phyloP scores from a whole-genome alignment of 176 grass and related monocot species.

The Lolium perenne region DNA sequence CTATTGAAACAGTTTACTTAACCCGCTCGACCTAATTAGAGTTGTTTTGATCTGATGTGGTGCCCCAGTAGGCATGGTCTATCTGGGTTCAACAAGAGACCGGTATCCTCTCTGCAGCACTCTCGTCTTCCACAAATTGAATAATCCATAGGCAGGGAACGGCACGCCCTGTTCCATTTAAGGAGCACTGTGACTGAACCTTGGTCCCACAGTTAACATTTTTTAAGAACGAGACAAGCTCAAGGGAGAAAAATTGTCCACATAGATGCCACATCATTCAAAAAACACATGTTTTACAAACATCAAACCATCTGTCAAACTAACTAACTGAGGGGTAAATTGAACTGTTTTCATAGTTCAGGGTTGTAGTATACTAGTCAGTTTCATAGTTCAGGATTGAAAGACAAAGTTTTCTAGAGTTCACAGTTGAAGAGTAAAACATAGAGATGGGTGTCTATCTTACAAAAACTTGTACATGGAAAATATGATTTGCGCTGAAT shows the following conservation, averaged over 20 bases:
- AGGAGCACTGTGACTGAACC: neutral
- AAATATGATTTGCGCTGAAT: neutral
- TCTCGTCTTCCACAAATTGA: slow-evolving; percentile 5
- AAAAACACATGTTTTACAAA: neutral
- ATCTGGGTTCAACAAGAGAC: neutral
- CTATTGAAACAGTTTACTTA: neutral
- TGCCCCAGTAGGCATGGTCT: neutral
- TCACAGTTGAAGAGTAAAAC: slow-evolving; percentile 14
- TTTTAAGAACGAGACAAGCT: neutral
- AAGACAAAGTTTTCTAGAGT: slow-evolving; percentile 4
- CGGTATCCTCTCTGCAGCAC: neutral
- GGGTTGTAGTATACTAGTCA: neutral
- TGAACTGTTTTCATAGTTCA: slow-evolving; percentile 12
- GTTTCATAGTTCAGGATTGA: neutral
- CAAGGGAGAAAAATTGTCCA: slow-evolving; percentile 11
- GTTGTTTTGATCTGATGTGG: slow-evolving; percentile 6
- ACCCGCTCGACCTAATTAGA: neutral
- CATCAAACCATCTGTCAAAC: slow-evolving; percentile 7
- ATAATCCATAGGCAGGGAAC: neutral
- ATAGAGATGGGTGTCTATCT: slow-evolving; percentile 26
- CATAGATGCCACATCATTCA: slow-evolving; percentile 20
- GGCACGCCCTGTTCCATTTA: neutral
- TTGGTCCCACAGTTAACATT: neutral
- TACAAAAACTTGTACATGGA: slow-evolving; percentile 34
- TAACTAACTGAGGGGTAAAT: neutral